Base-by-base conservation (phyloP, 257 asterid genomes). In the Orobanche coerulescens region DNA sequence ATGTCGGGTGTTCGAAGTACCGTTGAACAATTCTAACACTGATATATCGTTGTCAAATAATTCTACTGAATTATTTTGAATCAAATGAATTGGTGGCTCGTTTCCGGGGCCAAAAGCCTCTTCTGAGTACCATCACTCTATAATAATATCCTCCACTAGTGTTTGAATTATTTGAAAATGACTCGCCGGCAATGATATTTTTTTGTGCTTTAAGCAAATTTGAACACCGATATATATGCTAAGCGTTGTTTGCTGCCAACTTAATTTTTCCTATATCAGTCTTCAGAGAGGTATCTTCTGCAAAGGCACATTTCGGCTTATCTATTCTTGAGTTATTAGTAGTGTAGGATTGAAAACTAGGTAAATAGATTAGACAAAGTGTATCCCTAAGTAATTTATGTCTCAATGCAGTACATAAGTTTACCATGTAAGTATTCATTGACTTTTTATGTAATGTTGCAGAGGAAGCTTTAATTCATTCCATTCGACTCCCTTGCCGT, bases 391-490 rank as follows among this genome's bases (percentile, higher is more conserved):
- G 10, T 34, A 34, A n/a, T n/a, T 4, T 34, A 6, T 11, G 40
- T 34, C 12, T 34, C 40, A 34, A 34, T 34, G 40, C 40, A 6
- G 10, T 6, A 34, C 40, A 9, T 6, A 34, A 34, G 39, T 33
- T 34, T 34, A 34, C 40, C 40, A 7, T 34, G 40, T 34, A 7
- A 11, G 1, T 34, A 34, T 34, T 34, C 0, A 34, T 6, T 34
- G 40, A 14, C 39, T 2, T 43, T 28, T n/a, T 0, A 12, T n/a
- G 4, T 25, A 54, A 20, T 53, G 34, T 67, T 78, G 74, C 85
- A 85, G 90, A 72, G 79, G 64, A 59, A 65, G 72, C 57, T 73
- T 82, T 65, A 71, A 77, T 24, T 75, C 76, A 50, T 80, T 58
- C 65, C 79, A 58, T 69, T 58, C 73, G 78, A 65, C 69, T 36